Evolutionary conservation across 2,329 filamentous ascomycete species (phyloP).

Genomic region (Thelonectria rubi): DNA sequence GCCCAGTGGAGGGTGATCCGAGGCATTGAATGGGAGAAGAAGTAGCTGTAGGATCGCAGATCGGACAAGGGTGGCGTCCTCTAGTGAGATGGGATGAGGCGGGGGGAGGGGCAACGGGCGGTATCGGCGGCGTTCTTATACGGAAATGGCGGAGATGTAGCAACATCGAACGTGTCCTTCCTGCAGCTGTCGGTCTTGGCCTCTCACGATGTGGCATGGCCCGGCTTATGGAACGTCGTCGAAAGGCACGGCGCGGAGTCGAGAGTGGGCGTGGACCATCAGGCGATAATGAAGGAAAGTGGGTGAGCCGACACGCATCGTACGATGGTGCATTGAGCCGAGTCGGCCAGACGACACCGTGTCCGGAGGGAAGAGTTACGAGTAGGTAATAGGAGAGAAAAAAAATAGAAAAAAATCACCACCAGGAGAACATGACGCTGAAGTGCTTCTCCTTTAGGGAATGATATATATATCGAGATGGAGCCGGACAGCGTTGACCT

Average conservation of each 20-base stretch:
- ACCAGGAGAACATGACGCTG: neutral
- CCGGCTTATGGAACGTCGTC: constrained; percentile 17
- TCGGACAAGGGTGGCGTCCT: constrained; percentile 10
- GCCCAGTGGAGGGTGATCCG: constrained; percentile 40
- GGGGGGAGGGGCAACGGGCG: constrained; percentile 20
- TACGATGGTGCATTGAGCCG: constrained; percentile 23
- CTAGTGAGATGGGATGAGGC: constrained; percentile 17
- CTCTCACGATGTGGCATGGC: constrained; percentile 10
- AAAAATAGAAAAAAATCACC: neutral
- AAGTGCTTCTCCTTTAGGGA: neutral
- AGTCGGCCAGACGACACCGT: constrained; percentile 17
- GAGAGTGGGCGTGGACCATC: constrained; percentile 20
- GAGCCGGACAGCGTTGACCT: neutral
- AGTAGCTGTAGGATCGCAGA: constrained; percentile 11
- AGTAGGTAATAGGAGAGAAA: neutral
- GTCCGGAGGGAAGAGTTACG: constrained; percentile 1
- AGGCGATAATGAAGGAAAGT: constrained; percentile 25
- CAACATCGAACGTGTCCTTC: constrained; percentile 16
- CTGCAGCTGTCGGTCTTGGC: constrained; percentile 8
- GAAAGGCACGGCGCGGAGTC: neutral
- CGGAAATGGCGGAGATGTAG: constrained; percentile 1
- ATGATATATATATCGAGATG: constrained; percentile 1
- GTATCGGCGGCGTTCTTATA: constrained; percentile 38
- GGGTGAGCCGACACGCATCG: constrained; percentile 23
- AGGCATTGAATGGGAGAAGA: constrained; percentile 34